A percentile compares a stretch with the other conserved stretches of the same genome.
These are phyloP conservation scores for Candida maesae DNA, from an alignment of 805 yeast genomes.

Conservation along the genomic window DNA sequence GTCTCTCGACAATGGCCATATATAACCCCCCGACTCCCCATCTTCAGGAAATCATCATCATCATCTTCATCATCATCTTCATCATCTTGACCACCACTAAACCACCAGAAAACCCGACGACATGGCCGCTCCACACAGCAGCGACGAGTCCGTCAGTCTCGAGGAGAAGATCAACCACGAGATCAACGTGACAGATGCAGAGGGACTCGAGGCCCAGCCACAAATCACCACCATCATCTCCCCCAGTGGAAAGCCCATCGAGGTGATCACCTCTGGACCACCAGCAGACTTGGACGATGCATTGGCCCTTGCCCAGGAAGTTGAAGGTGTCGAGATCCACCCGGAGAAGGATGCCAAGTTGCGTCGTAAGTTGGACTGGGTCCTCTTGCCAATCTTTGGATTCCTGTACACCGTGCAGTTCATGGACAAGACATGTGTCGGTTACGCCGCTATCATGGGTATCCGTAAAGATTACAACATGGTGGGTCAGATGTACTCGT, in stretches of 20 bases:
- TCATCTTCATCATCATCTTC: not conserved
- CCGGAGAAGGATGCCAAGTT: constrained; percentile 31
- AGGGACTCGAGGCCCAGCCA: constrained; percentile 6
- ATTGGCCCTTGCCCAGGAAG: constrained; percentile 13
- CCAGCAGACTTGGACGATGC: constrained; percentile 22
- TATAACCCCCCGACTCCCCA: too few species aligned
- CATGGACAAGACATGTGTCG: constrained; percentile 39
- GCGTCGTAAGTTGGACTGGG: constrained; percentile 36
- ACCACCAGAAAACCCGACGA: constrained; percentile 25
- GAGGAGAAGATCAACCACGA: constrained; percentile 4
- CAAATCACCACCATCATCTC: constrained; percentile 8
- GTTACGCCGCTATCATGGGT: constrained; percentile 44
- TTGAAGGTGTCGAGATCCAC: constrained; percentile 12
- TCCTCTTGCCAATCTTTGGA: constrained; percentile 30
- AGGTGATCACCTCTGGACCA: constrained; percentile 3
- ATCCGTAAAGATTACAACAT: constrained; percentile 36
- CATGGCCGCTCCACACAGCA: not conserved
- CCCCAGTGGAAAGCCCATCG: constrained; percentile 6
- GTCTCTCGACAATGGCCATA: too few species aligned
- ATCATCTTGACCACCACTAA: constrained; percentile 1
- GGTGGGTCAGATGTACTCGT: constrained; percentile 38
- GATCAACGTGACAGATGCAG: constrained; percentile 1
- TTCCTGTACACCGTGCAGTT: constrained; percentile 34
- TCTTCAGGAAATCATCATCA: too few species aligned
- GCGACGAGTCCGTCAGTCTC: not conserved